These are phyloP conservation scores for Lentinula boryana DNA, from an alignment of 768 basidiomycete genomes.

Conservation along the genomic window DNA sequence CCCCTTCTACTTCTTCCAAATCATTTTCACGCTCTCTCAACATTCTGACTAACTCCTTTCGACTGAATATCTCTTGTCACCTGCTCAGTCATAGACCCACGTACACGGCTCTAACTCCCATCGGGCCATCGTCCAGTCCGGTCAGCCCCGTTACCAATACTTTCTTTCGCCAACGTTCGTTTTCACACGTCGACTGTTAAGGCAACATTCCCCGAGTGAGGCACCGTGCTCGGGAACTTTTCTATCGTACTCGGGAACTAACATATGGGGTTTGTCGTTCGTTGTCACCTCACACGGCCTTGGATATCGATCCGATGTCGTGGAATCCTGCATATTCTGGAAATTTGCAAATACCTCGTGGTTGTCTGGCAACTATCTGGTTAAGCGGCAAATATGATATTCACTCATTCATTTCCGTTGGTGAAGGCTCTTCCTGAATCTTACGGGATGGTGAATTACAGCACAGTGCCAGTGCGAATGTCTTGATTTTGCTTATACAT, in stretches of 20 bases:
- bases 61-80: background rate
- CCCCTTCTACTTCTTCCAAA: background rate
- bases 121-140: too few species aligned
- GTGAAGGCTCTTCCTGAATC: too few species aligned
- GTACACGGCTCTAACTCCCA: background rate
- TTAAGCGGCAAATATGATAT: too few species aligned
- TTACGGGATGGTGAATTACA: too few species aligned
- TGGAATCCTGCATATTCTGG: background rate
- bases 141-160: background rate
- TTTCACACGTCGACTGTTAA: background rate
- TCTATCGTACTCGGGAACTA: background rate
- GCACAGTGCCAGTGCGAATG: too few species aligned
- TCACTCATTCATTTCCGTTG: too few species aligned
- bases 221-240: background rate
- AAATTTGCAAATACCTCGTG: background rate
- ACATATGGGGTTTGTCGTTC: background rate
- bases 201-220: background rate
- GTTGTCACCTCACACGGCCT: background rate
- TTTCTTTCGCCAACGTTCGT: background rate
- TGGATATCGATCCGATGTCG: background rate
- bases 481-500: too few species aligned
- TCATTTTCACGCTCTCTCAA: background rate
- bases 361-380: too few species aligned
- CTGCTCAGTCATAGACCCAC: background rate
- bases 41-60: background rate